Conservation (phyloP, 768 basidiomycete species). For the Kwoniella sp. region DNA sequence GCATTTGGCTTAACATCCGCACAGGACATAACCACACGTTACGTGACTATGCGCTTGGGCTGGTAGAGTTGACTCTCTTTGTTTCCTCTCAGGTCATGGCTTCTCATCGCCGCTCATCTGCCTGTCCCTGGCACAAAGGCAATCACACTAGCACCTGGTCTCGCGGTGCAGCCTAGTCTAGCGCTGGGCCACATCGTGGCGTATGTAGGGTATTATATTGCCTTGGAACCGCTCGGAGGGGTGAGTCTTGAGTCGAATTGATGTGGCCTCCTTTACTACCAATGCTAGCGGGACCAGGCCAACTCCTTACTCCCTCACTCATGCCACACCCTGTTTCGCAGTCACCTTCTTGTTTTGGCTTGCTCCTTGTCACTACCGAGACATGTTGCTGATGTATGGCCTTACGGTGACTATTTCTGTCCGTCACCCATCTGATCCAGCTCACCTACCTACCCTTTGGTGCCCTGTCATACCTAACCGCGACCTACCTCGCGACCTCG, state of each 20-base stretch:
- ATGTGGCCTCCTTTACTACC: too few species aligned
- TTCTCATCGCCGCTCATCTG: constrained; percentile 36
- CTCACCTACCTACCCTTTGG: constrained; percentile 78
- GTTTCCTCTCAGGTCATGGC: constrained; percentile 32
- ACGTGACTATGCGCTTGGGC: too few species aligned
- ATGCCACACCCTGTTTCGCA: too few species aligned
- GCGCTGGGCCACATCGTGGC: constrained; percentile 64
- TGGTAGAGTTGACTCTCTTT: too few species aligned
- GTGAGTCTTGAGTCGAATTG: too few species aligned
- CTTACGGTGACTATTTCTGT: too few species aligned
- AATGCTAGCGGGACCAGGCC: too few species aligned
- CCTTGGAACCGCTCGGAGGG: constrained; percentile 80
- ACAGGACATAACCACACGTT: too few species aligned
- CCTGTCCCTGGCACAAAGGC: constrained; percentile 26
- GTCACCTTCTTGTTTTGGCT: background rate
- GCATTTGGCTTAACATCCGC: background rate
- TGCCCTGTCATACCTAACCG: constrained; percentile 66
- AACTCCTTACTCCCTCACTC: too few species aligned
- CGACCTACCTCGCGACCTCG: constrained; percentile 60
- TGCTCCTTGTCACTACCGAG: background rate
- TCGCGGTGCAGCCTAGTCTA: constrained; percentile 72
- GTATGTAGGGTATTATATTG: constrained; percentile 75
- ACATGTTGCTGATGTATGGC: constrained; percentile 11
- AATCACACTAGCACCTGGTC: constrained; percentile 29
- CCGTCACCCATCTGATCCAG: constrained; percentile 58